phyloP scores from a whole-genome alignment of 306 rosid species.

The Psophocarpus tetragonolobus region DNA sequence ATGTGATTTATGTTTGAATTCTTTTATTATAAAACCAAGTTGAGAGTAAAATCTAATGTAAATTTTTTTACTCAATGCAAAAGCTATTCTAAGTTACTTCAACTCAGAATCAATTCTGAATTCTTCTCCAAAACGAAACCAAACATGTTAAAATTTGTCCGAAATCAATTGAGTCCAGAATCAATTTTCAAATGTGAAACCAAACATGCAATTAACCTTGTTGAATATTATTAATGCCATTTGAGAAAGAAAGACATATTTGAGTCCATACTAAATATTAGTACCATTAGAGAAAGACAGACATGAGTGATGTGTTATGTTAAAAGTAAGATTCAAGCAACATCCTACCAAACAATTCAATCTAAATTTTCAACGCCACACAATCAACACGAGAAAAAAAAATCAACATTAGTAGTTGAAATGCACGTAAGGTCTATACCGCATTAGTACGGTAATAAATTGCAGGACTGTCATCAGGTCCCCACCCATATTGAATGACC shows the following conservation, averaged over 20 bases:
- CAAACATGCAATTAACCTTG: no score
- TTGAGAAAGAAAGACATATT: background rate
- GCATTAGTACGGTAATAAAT: constrained; percentile 76
- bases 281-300: background rate
- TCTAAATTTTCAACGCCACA: constrained; percentile 12
- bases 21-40: no score
- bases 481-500: constrained; percentile 99
- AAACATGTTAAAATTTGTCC: no score
- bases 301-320: background rate
- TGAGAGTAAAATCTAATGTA: no score
- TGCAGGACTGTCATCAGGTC: constrained; percentile 98
- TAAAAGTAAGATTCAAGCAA: constrained; percentile 21
- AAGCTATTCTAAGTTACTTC: no score
- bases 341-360: constrained; percentile 12
- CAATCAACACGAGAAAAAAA: constrained; percentile 3
- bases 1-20: no score
- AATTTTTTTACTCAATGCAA: no score
- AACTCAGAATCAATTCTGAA: no score
- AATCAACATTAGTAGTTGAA: constrained; percentile 6
- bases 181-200: no score
- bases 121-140: no score
- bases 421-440: constrained; percentile 58
- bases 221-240: background rate
- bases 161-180: no score
- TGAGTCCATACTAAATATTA: background rate